Base-by-base conservation (phyloP, 2,329 filamentous ascomycete species). In the Nothopassalora personata region DNA sequence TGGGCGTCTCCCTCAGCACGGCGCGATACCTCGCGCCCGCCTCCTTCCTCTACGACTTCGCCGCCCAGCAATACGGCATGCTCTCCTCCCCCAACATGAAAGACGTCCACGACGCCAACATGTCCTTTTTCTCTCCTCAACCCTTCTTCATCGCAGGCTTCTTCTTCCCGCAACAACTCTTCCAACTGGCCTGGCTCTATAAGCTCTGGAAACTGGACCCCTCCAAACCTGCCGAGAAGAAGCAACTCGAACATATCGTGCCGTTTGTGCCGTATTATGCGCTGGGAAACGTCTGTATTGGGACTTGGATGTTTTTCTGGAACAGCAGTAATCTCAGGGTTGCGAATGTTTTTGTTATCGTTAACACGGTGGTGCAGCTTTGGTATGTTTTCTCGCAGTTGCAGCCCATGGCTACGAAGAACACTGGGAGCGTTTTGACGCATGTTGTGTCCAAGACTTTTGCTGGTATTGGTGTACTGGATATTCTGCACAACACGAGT, bases 231-330 rank as follows among this genome's bases (percentile, higher is more conserved):
- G 67, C 70, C 51, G 65, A 77, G 36, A 70, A 73, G 45, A 74
- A 74, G 49, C 79, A 83, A 34, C 64, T 79, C 0, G 71, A 76
- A 4, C 72, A 76, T 51, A 84, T 85, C 72, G 74, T 81, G 4
- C 77, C 78, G 54, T 85, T 79, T 64, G 80, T 79, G 9, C 83
- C 82, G 3, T 82, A 77, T 60, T 85, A 85, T 66, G 74, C 74
- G 3, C 57, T 84, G 4, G 83, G 83, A 0, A 85, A 85, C 66
- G 57, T 84, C 1, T 84, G 83, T 66, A 85, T 85, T 58, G 83
- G 81, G 39, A 80, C 81, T 79, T 66, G 64, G 82, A 84, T 85
- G 82, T 77, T 85, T 64, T 84, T 84, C 73, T 86, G 83, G 83
- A 85, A 85, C 64, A 64, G 75, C 1, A 76, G 77, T 3, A 67